A percentile compares a stretch with the other conserved stretches of the same genome.
Conservation (phyloP, 345 rosid species). For the Arabidopsis arenosa region DNA sequence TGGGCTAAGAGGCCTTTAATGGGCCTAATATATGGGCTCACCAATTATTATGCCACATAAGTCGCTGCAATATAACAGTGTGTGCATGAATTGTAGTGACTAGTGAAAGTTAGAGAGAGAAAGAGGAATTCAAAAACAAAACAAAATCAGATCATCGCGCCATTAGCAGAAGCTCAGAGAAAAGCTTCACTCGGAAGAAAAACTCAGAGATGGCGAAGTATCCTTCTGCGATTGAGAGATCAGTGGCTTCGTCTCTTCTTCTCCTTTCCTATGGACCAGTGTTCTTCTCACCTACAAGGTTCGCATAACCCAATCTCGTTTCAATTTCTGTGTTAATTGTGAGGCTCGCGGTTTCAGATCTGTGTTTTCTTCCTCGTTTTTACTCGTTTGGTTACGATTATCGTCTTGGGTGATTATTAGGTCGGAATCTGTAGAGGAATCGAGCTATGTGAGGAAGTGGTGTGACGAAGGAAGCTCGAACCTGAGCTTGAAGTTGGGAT, state of each 20-base stretch:
- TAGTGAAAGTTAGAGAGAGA: background rate
- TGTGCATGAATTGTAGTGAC: background rate
- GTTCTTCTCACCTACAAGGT: slow-evolving; percentile 48
- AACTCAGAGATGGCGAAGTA: slow-evolving; percentile 50
- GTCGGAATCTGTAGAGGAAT: slow-evolving; percentile 32
- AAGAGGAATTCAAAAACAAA: slow-evolving; percentile 36
- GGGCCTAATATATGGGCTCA: slow-evolving; percentile 12
- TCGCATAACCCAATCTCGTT: slow-evolving; percentile 11
- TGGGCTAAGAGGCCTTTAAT: slow-evolving; percentile 29
- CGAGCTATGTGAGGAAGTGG: slow-evolving; percentile 35
- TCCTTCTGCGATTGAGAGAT: slow-evolving; percentile 68
- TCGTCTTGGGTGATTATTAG: slow-evolving; percentile 20
- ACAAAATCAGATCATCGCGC: slow-evolving; percentile 53
- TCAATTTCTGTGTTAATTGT: slow-evolving; percentile 3
- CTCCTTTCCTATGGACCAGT: slow-evolving; percentile 57
- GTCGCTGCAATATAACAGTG: background rate
- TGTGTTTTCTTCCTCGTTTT: background rate
- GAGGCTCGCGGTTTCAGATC: slow-evolving; percentile 8
- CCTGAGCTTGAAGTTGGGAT: slow-evolving; percentile 48
- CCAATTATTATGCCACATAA: background rate
- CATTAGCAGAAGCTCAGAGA: slow-evolving; percentile 46
- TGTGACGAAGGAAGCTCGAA: slow-evolving; percentile 47
- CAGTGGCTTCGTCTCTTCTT: slow-evolving; percentile 82
- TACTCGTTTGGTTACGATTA: background rate
- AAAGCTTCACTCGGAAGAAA: slow-evolving; percentile 27